Conservation (phyloP, 2,329 filamentous ascomycete species). For the Sarocladiaceae sp. region DNA sequence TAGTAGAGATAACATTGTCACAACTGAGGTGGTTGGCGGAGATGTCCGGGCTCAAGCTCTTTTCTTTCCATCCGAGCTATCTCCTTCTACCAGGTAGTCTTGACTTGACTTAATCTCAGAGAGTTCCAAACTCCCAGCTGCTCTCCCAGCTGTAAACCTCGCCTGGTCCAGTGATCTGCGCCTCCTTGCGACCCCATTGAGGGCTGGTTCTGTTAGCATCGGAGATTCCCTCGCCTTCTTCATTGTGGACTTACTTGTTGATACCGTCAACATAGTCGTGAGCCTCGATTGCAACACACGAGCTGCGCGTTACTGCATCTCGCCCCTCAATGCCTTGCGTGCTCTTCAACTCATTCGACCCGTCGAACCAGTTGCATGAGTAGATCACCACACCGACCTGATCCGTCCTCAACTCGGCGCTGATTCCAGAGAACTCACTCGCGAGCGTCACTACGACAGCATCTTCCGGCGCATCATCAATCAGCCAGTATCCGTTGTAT, state of each 20-base stretch:
- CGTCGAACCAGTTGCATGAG: conserved; percentile 53
- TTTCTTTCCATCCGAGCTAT: no score
- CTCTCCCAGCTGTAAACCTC: conserved; percentile 36
- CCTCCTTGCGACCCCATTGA: conserved; percentile 34
- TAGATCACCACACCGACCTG: conserved; percentile 68
- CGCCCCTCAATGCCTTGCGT: conserved; percentile 46
- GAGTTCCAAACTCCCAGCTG: conserved; percentile 35
- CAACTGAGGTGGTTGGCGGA: no score
- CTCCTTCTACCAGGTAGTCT: no score
- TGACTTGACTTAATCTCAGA: no score
- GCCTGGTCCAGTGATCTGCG: conserved; percentile 34
- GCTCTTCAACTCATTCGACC: conserved; percentile 46
- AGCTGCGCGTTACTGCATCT: conserved; percentile 50
- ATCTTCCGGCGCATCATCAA: conserved; percentile 32
- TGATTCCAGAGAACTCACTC: conserved; percentile 60
- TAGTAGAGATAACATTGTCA: no score
- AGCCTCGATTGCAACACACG: conserved; percentile 69
- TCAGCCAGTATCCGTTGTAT: conserved; percentile 58
- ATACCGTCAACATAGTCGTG: conserved; percentile 74
- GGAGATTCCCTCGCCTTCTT: no score
- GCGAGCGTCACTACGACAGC: conserved; percentile 48
- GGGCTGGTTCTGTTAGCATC: conserved; percentile 23
- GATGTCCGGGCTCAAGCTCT: no score
- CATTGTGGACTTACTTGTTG: conserved; percentile 56
- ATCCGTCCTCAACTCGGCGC: conserved; percentile 62